Evolutionary conservation across 768 basidiomycete genomes (phyloP), one percentile per base, ranked within the genome.

Genomic region (Mycena filopes): DNA sequence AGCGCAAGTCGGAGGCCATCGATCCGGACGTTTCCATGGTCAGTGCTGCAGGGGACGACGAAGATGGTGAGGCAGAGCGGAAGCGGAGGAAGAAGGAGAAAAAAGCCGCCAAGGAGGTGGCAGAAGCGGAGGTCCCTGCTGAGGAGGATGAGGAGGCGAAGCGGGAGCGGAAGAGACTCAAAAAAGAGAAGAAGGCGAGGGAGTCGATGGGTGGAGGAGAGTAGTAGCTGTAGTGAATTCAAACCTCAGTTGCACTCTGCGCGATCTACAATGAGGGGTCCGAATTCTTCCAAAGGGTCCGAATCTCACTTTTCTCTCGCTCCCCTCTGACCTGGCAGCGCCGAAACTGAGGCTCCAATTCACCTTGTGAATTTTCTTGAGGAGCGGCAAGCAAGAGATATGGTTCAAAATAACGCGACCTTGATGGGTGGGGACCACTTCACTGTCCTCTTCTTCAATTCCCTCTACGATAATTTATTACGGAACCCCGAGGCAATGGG

Each of bases 1-100:
- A 94, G 77, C 87, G 92, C 50, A 92, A 92, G 73, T 90, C 89
- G 1, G 90, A 89, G 66, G 83, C 74, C 10, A 76, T 78, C 0
- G 86, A 77, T 18, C 78, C 71, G n/a, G 81, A 84, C 58, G 77
- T 82, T 25, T 77, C 85, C 15, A 79, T 83, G 74, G 77, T 51
- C 16, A 60, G 74, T 0, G 74, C 74, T 25, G 12, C 6, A 33
- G 78, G 72, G 42, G 83, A 68, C 16, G 80, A 76, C 26, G 84
- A 81, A 20, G 85, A 79, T 23, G 88, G 87, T 6, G 83, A 81
- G 67, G 79, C 81, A 2, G 89, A 91, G 73, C 85, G 83, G 67
- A 87, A 84, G 74, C 84, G 83, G 55, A 83, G 80, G 56, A 91
- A 86, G 74, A 91, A 86, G 75, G 87, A 86, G 75, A 89, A 88